These are phyloP conservation scores for Metarhizium rileyi DNA, from an alignment of 2,329 filamentous ascomycete genomes.

Conservation along the genomic window DNA sequence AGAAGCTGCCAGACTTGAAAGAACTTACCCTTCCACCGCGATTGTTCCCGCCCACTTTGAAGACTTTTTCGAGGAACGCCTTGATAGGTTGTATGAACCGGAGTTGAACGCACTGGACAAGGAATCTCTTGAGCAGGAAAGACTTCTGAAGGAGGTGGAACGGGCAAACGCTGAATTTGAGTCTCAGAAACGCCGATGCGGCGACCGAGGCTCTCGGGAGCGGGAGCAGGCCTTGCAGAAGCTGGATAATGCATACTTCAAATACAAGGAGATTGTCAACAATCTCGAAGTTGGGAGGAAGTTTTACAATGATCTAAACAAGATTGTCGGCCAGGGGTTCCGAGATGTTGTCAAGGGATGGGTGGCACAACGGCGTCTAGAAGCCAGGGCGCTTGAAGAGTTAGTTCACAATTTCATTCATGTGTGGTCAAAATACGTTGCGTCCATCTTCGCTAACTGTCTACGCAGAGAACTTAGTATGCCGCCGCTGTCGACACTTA, in stretches of 20 bases:
- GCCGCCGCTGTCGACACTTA: conserved; percentile 38
- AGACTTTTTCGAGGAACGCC: conserved; percentile 72
- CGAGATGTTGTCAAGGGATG: conserved; percentile 69
- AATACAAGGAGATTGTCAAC: conserved; percentile 90
- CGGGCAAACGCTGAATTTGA: conserved; percentile 73
- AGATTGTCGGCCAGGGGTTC: conserved; percentile 71
- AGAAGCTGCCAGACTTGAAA: conserved; percentile 77
- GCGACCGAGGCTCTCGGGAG: conserved; percentile 52
- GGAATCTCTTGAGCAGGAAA: conserved; percentile 68
- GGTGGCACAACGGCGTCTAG: conserved; percentile 68
- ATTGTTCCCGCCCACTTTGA: conserved; percentile 90
- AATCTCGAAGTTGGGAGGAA: conserved; percentile 87
- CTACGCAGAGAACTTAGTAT: conserved; percentile 38
- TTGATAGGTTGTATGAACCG: conserved; percentile 65
- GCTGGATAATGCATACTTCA: conserved; percentile 84
- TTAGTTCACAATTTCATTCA: conserved; percentile 29
- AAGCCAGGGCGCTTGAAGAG: conserved; percentile 71
- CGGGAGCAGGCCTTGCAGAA: conserved; percentile 79
- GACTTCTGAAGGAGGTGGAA: conserved; percentile 57
- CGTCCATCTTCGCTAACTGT: neutral
- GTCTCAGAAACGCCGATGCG: conserved; percentile 56
- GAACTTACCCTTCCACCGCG: conserved; percentile 72
- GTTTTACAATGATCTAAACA: conserved; percentile 93
- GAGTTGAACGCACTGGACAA: conserved; percentile 63
- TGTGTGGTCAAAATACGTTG: neutral